These are phyloP conservation scores for Xylariomycetidae sp. DNA, from an alignment of 2,329 filamentous ascomycete genomes.

Conservation along the genomic window DNA sequence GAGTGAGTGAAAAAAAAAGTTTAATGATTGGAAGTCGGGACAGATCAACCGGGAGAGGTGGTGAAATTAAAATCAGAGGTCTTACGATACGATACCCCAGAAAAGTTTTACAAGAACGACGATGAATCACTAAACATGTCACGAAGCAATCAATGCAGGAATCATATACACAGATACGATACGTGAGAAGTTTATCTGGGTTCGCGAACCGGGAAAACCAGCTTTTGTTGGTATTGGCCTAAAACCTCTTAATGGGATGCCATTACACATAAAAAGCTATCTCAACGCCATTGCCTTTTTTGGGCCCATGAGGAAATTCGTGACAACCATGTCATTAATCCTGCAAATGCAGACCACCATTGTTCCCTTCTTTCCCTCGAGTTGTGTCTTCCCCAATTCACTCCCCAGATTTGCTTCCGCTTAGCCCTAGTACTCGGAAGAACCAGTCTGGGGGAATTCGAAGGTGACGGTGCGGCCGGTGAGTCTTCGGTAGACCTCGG, in stretches of 20 bases:
- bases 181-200: slow-evolving; percentile 6
- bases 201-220: slow-evolving; percentile 27
- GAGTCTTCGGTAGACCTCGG: slow-evolving; percentile 97
- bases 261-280: slow-evolving; percentile 43
- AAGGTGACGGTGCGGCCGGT: slow-evolving; percentile 96
- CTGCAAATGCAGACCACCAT: too few relatives aligned
- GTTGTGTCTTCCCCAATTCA: too few relatives aligned
- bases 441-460: slow-evolving; percentile 89
- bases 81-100: background rate
- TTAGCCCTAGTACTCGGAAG: slow-evolving; percentile 72
- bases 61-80: too few relatives aligned
- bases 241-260: too few relatives aligned
- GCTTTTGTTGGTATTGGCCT: slow-evolving; percentile 26
- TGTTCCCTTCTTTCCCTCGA: too few relatives aligned
- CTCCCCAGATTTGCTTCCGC: slow-evolving; percentile 15
- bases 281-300: slow-evolving; percentile 47
- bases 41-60: too few relatives aligned
- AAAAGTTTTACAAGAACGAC: background rate
- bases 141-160: slow-evolving; percentile 4
- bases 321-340: background rate
- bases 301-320: slow-evolving; percentile 23
- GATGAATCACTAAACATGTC: background rate
- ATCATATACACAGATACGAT: background rate
- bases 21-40: too few relatives aligned
- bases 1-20: slow-evolving; percentile 29